Percentiles rank a stretch among this genome's conserved stretches.
Evolutionary conservation across 768 basidiomycete species (phyloP).

Genomic region (Trametes cinnabarina): DNA sequence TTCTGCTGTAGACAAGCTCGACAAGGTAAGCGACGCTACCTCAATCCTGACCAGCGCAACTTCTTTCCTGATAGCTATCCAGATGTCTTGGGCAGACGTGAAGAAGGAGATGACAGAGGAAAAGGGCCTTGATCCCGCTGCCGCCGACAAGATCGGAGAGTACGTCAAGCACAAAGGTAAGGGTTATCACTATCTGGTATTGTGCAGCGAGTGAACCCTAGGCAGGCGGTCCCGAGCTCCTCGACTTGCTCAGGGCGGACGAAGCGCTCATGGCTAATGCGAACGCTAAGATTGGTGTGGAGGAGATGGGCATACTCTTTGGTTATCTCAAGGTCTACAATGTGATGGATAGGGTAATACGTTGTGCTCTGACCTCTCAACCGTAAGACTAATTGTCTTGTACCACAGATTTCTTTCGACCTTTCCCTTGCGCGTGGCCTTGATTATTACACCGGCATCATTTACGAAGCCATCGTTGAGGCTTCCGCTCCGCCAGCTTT

Average conservation of each 20-base stretch:
- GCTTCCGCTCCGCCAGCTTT: constrained; percentile 91
- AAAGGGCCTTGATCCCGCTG: constrained; percentile 77
- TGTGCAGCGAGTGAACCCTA: background rate
- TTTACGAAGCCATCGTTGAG: constrained; percentile 94
- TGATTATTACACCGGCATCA: constrained; percentile 98
- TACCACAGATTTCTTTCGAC: constrained; percentile 83
- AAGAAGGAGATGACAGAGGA: constrained; percentile 96
- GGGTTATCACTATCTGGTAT: constrained; percentile 1
- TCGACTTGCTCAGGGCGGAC: constrained; percentile 69
- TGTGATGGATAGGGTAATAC: constrained; percentile 67
- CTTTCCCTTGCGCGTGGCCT: constrained; percentile 95
- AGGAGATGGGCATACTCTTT: constrained; percentile 86
- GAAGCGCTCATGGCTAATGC: constrained; percentile 61
- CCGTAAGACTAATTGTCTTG: background rate
- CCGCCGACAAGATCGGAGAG: constrained; percentile 93
- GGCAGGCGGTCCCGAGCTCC: constrained; percentile 73
- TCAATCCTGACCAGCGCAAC: background rate
- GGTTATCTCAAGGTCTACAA: constrained; percentile 77
- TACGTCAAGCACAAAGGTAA: constrained; percentile 94
- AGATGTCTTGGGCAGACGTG: constrained; percentile 90
- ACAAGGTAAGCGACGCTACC: constrained; percentile 63
- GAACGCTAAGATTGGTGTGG: constrained; percentile 76
- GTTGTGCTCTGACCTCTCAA: background rate
- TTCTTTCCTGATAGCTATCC: background rate
- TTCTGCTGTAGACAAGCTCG: constrained; percentile 96